Conservation (phyloP, 2,329 filamentous ascomycete genomes). For the Microascus cirrosus region DNA sequence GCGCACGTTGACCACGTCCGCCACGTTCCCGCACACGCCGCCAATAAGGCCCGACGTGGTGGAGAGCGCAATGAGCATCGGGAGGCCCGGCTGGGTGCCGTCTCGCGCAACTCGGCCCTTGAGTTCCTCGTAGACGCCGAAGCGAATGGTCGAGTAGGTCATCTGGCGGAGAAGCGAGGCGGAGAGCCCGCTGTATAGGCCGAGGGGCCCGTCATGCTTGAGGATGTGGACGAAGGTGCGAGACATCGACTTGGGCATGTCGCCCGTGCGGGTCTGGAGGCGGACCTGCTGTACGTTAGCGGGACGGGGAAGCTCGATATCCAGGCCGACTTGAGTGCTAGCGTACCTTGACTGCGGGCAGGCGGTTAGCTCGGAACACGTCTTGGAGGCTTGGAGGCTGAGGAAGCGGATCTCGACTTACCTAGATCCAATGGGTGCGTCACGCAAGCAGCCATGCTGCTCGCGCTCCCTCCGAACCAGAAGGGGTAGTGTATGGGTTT, state of each 20-base stretch:
- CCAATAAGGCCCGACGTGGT: slow-evolving; percentile 77
- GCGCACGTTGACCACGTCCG: slow-evolving; percentile 92
- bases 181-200: slow-evolving; percentile 84
- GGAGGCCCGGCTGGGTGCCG: slow-evolving; percentile 50
- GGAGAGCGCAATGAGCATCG: slow-evolving; percentile 72
- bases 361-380: slow-evolving; percentile 11
- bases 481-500: slow-evolving; percentile 55
- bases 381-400: not conserved
- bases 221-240: slow-evolving; percentile 78
- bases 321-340: not conserved
- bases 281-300: slow-evolving; percentile 50
- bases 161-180: slow-evolving; percentile 87
- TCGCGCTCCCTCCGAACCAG: slow-evolving; percentile 95
- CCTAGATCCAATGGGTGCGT: slow-evolving; percentile 90
- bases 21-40: slow-evolving; percentile 84
- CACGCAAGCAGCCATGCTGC: slow-evolving; percentile 79
- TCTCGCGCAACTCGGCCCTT: slow-evolving; percentile 54
- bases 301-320: not conserved
- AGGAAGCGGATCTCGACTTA: slow-evolving; percentile 31
- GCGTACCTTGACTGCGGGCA: slow-evolving; percentile 37
- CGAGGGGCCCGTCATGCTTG: slow-evolving; percentile 61
- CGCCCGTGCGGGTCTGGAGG: slow-evolving; percentile 70
- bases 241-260: slow-evolving; percentile 69
- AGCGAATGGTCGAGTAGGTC: slow-evolving; percentile 93
- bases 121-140: slow-evolving; percentile 91